Percentiles rank a stretch among this genome's conserved stretches.
Conservation (phyloP, 805 yeast species). For the Yamadazyma takamatsuzukensis region DNA sequence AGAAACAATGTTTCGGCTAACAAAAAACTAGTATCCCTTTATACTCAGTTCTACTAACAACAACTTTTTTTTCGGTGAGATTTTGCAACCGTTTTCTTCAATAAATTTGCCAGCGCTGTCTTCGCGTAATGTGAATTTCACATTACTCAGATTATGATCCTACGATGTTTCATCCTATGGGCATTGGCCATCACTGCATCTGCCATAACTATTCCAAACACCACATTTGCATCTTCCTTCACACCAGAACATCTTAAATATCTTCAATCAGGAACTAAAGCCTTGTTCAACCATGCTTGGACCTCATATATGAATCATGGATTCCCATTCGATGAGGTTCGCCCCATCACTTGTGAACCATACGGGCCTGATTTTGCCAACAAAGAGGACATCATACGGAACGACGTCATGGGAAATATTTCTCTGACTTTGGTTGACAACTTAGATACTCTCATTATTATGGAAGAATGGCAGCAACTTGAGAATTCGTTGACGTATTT, state of each 20-base stretch:
- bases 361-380: constrained; percentile 60
- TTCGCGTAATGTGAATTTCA: neutral
- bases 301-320: constrained; percentile 62
- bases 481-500: constrained; percentile 27
- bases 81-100: too few species aligned
- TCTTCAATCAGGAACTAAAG: constrained; percentile 44
- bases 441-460: constrained; percentile 71
- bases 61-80: too few species aligned
- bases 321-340: constrained; percentile 78
- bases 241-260: constrained; percentile 33
- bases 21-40: too few species aligned
- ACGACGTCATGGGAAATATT: constrained; percentile 84
- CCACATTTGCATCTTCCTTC: constrained; percentile 16
- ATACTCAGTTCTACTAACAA: too few species aligned
- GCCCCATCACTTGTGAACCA: constrained; percentile 69
- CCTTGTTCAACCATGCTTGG: constrained; percentile 74
- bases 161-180: neutral
- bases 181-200: neutral
- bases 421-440: constrained; percentile 77
- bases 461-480: constrained; percentile 61
- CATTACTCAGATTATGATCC: neutral
- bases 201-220: neutral
- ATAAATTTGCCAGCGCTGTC: too few species aligned
- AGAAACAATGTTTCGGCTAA: too few species aligned
- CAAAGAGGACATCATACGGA: constrained; percentile 52